Percentiles rank a stretch among this genome's conserved stretches.
Conservation (phyloP, 2,329 filamentous ascomycete species). For the Aspergillus tamarii region DNA sequence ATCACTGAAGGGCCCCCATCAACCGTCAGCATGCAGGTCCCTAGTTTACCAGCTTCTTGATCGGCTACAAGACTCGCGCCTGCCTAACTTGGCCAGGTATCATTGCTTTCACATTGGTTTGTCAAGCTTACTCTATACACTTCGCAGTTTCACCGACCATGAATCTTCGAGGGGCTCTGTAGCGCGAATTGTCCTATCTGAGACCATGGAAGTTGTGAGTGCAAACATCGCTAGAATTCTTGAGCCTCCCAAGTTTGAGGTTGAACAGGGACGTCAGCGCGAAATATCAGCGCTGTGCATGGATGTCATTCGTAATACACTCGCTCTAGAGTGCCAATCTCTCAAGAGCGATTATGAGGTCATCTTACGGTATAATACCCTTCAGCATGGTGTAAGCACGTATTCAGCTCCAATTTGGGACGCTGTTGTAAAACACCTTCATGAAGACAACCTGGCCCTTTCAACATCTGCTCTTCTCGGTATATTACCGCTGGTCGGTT, state of each 20-base stretch:
- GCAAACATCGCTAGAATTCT: slow-evolving; percentile 61
- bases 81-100: slow-evolving; percentile 47
- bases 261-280: slow-evolving; percentile 52
- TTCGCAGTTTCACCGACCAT: slow-evolving; percentile 53
- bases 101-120: slow-evolving; percentile 52
- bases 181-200: slow-evolving; percentile 51
- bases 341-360: slow-evolving; percentile 69
- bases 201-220: slow-evolving; percentile 51
- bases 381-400: slow-evolving; percentile 69
- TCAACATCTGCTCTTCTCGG: slow-evolving; percentile 74
- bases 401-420: slow-evolving; percentile 80
- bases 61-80: slow-evolving; percentile 49
- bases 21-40: slow-evolving; percentile 79
- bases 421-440: slow-evolving; percentile 69
- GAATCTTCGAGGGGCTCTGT: slow-evolving; percentile 49
- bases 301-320: slow-evolving; percentile 66
- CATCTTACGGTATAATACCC: slow-evolving; percentile 62
- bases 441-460: slow-evolving; percentile 69
- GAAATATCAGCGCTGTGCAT: slow-evolving; percentile 61
- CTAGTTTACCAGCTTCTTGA: slow-evolving; percentile 75
- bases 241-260: slow-evolving; percentile 54
- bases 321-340: slow-evolving; percentile 72
- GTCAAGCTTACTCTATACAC: slow-evolving; percentile 48
- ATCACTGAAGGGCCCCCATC: slow-evolving; percentile 75
- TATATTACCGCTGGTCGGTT: slow-evolving; percentile 68